Base-by-base conservation (phyloP, 345 rosid species). In the Populus pruinosa region DNA sequence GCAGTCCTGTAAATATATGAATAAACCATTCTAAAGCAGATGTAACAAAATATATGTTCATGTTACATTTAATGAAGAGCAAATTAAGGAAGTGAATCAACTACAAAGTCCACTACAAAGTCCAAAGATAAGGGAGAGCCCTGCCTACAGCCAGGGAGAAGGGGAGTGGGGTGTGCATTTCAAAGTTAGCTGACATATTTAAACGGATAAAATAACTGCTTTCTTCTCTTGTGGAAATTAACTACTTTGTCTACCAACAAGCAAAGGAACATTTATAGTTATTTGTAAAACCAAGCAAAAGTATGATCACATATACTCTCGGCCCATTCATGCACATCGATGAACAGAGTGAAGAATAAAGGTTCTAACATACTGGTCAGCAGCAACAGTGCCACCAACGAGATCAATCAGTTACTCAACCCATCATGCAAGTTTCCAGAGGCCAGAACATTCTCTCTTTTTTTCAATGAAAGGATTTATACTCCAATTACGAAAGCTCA, bases 1-100 rank as follows among this genome's bases (percentile, higher is more conserved):
- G 90, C 97, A 36, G 96, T 82, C 93, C 99, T 96, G 90, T 50
- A 53, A 63, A 70, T 23, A 2, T 3, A 44, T 27, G 23, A 56
- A 56, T 9, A 56, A n/a, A 21, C 13, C 0, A 56, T 56, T n/a
- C 13, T 56, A 8, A 56, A 21, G 13, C 31, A 75, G 74, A 61
- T 64, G 62, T 44, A 71, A 67, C 33, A 31, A 36, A 68, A 8
- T 12, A 69, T 0, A 69, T 4, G 70, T 17, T 20, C 70, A 67
- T 5, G 16, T 29, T 38, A 33, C 25, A 56, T n/a, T 56, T 56
- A 56, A n/a, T 56, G 63, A 56, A n/a, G 70, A 36, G 2, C 23
- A 67, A 67, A 29, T 6, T 38, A 33, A 9, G 44, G 35, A 65
- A 29, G 39, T 3, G n/a, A n/a, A 56, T 56, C 0, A 56, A 56